Conservation (phyloP, 371 early-diverging fungal species). For the Entomophthora muscae region DNA sequence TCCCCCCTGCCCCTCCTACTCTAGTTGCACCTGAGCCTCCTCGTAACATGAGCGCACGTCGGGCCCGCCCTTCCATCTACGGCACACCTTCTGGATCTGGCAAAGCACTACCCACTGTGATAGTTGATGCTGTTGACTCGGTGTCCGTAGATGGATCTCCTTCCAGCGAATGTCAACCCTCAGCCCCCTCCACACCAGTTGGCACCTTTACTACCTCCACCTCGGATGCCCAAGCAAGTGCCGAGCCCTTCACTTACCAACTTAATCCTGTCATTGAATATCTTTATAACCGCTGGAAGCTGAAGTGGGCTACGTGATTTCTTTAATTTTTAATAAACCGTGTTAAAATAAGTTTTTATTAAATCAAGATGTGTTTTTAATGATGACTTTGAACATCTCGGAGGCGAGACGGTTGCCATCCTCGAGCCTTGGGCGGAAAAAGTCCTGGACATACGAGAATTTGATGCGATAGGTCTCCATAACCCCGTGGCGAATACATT, state of each 20-base stretch:
- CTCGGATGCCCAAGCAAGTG: slow-evolving; percentile 5
- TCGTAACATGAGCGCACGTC: neutral
- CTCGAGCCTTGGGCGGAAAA: slow-evolving; percentile 28
- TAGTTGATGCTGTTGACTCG: neutral
- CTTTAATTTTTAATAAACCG: neutral
- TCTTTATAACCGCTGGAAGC: slow-evolving; percentile 9
- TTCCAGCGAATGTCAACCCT: neutral
- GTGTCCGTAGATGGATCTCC: neutral
- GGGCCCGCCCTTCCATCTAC: neutral
- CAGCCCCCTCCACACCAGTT: slow-evolving; percentile 7
- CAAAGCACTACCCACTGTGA: neutral
- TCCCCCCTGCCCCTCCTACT: slow-evolving; percentile 8
- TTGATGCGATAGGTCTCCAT: slow-evolving; percentile 69
- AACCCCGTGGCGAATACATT: slow-evolving; percentile 60
- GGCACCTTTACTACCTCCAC: slow-evolving; percentile 9
- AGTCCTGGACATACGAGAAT: slow-evolving; percentile 63
- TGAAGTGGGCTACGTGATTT: slow-evolving; percentile 9
- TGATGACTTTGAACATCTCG: neutral
- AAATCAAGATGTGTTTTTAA: neutral
- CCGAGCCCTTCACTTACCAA: slow-evolving; percentile 9
- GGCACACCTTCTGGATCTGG: slow-evolving; percentile 5
- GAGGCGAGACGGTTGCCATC: neutral
- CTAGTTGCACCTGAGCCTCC: neutral
- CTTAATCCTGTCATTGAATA: slow-evolving; percentile 9
- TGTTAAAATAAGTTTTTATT: too few relatives aligned